These are phyloP conservation scores for Phytophthora quininea DNA, from an alignment of 352 stramenopile species.

Conservation along the genomic window DNA sequence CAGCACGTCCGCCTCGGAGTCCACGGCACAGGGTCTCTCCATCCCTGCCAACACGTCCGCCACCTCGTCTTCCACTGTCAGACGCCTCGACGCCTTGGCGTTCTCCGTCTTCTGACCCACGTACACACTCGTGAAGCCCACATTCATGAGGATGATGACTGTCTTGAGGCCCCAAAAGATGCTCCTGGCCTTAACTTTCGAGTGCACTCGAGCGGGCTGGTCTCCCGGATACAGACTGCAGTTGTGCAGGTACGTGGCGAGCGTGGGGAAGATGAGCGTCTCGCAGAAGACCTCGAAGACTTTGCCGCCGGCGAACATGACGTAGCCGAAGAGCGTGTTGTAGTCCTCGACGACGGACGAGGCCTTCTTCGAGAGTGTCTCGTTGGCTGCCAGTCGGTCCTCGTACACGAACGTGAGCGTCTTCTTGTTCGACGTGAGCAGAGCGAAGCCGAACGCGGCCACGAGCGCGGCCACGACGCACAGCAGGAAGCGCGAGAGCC, in stretches of 20 bases:
- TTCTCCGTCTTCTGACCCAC: conserved; percentile 38
- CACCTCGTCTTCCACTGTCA: conserved; percentile 12
- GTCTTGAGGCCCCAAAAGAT: conserved; percentile 71
- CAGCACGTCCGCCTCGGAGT: conserved; percentile 20
- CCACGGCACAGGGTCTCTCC: conserved; percentile 7
- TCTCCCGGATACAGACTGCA: conserved; percentile 61
- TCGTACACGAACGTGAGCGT: conserved; percentile 37
- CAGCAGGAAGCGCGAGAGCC: conserved; percentile 46
- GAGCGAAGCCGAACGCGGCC: conserved; percentile 47
- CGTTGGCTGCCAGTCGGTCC: conserved; percentile 16
- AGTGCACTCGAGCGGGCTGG: conserved; percentile 55
- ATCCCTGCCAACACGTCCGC: conserved; percentile 9
- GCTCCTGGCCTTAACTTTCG: conserved; percentile 41
- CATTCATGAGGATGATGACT: conserved; percentile 71
- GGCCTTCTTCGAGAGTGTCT: conserved; percentile 31
- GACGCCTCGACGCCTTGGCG: conserved; percentile 7
- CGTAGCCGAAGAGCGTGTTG: conserved; percentile 56
- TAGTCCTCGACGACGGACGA: conserved; percentile 45
- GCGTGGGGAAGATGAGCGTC: conserved; percentile 62
- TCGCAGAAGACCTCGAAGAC: conserved; percentile 66
- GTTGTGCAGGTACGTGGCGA: conserved; percentile 68
- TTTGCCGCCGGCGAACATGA: conserved; percentile 55
- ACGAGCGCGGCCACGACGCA: conserved; percentile 41
- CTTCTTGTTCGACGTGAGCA: conserved; percentile 47
- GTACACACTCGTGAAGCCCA: conserved; percentile 62